Evolutionary conservation across 2,329 filamentous ascomycete genomes (phyloP).

Genomic region (Allantophomopsis cytisporea): DNA sequence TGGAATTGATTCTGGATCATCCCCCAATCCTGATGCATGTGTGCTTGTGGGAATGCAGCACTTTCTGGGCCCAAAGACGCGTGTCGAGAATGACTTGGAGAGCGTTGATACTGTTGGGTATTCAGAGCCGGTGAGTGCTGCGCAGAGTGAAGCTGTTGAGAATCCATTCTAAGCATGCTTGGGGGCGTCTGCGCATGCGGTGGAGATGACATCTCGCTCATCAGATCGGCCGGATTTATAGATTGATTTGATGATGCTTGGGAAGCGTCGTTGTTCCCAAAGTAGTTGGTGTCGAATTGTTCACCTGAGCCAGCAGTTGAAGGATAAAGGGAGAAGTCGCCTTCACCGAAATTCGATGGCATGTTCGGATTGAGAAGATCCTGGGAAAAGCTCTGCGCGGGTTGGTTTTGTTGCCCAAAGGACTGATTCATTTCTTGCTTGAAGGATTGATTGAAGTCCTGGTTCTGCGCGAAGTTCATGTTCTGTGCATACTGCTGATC

Average conservation of each 20-base stretch:
- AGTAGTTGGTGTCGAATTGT: slow-evolving; percentile 48
- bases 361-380: slow-evolving; percentile 30
- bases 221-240: slow-evolving; percentile 28
- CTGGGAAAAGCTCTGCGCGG: slow-evolving; percentile 28
- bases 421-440: slow-evolving; percentile 23
- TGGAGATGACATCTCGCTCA: slow-evolving; percentile 33
- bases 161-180: slow-evolving; percentile 13
- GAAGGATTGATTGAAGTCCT: slow-evolving; percentile 18
- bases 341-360: slow-evolving; percentile 29
- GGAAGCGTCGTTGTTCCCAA: slow-evolving; percentile 34
- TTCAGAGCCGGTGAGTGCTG: slow-evolving; percentile 3
- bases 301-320: slow-evolving; percentile 34
- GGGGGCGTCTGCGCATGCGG: slow-evolving; percentile 15
- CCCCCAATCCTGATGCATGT: slow-evolving; percentile 40
- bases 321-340: slow-evolving; percentile 54
- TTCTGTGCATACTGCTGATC: slow-evolving; percentile 20
- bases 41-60: slow-evolving; percentile 33
- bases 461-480: slow-evolving; percentile 9
- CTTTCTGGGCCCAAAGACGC: slow-evolving; percentile 19
- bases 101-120: slow-evolving; percentile 14
- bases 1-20: slow-evolving; percentile 51
- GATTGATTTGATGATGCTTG: slow-evolving; percentile 25
- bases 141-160: slow-evolving; percentile 2
- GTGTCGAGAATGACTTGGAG: slow-evolving; percentile 17
- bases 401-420: slow-evolving; percentile 29